Evolutionary conservation across 176 grass and related monocot genomes (phyloP).

Genomic region (Chrysopogon serrulatus): DNA sequence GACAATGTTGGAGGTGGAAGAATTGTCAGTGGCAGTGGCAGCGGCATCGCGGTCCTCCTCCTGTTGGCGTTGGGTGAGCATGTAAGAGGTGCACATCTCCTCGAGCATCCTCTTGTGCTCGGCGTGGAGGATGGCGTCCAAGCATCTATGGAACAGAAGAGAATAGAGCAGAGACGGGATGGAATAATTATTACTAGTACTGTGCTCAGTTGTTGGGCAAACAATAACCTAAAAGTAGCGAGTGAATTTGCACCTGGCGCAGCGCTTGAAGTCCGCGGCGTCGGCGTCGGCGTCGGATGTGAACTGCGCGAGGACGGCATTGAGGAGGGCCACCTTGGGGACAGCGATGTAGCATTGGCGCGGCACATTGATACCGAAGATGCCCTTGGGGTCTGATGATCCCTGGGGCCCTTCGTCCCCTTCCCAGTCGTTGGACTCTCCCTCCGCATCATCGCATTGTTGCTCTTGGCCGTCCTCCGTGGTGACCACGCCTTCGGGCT

Average conservation of each 20-base stretch:
- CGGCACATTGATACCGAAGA: slow-evolving; percentile 74
- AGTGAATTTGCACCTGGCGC: slow-evolving; percentile 39
- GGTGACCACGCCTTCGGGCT: neutral
- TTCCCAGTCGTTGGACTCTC: neutral
- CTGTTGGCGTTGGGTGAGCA: too few species aligned
- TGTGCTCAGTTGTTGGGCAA: too few species aligned
- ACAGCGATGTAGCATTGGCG: slow-evolving; percentile 85
- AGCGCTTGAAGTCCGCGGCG: slow-evolving; percentile 47
- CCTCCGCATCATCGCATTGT: neutral
- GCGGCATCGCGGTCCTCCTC: too few species aligned
- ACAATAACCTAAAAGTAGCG: neutral
- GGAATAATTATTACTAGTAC: too few species aligned
- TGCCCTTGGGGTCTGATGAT: neutral
- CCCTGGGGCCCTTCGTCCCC: neutral
- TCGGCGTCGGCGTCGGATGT: slow-evolving; percentile 11
- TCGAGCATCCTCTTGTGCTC: too few species aligned
- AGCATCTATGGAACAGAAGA: too few species aligned
- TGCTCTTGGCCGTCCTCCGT: neutral
- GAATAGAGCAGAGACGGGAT: too few species aligned
- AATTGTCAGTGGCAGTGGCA: too few species aligned
- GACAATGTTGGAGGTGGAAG: too few species aligned
- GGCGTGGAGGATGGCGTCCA: too few species aligned
- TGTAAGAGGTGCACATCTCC: too few species aligned
- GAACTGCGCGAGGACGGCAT: slow-evolving; percentile 55
- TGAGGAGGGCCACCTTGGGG: slow-evolving; percentile 59